phyloP scores from a whole-genome alignment of 225 moss, liverwort and hornwort species.

The Ulota crispa region DNA sequence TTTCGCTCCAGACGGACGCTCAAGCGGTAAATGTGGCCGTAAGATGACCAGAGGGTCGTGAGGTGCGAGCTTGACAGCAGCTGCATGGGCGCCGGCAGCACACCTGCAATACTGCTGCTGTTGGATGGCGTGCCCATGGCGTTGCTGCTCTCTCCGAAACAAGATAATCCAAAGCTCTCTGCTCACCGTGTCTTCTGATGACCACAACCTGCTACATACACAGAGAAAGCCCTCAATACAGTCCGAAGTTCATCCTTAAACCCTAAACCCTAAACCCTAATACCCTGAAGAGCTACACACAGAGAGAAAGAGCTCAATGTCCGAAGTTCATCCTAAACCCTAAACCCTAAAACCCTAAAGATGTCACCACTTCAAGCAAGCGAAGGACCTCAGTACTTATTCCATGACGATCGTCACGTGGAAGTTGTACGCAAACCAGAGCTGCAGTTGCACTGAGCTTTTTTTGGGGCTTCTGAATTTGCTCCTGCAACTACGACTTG shows the following conservation, averaged over 20 bases:
- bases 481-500: not conserved
- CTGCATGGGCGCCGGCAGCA: constrained; percentile 38
- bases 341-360: not conserved
- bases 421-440: not conserved
- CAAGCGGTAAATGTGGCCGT: constrained; percentile 57
- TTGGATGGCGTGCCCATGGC: constrained; percentile 34
- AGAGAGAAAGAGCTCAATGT: constrained; percentile 3
- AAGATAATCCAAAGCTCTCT: not conserved
- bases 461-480: not conserved
- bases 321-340: not conserved
- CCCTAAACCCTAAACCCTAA: not conserved
- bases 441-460: not conserved
- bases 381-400: not conserved
- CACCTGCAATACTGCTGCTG: constrained; percentile 24
- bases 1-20: constrained; percentile 22
- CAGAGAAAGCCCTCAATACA: not conserved
- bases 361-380: not conserved
- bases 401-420: not conserved
- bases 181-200: not conserved
- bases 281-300: not conserved
- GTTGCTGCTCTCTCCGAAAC: not conserved
- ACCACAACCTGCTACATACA: constrained; percentile 13
- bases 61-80: constrained; percentile 40
- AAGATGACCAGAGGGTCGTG: constrained; percentile 53
- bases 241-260: not conserved